Base-by-base conservation (phyloP, 2,329 filamentous ascomycete genomes). In the Neofusicoccum kwambonambiense region DNA sequence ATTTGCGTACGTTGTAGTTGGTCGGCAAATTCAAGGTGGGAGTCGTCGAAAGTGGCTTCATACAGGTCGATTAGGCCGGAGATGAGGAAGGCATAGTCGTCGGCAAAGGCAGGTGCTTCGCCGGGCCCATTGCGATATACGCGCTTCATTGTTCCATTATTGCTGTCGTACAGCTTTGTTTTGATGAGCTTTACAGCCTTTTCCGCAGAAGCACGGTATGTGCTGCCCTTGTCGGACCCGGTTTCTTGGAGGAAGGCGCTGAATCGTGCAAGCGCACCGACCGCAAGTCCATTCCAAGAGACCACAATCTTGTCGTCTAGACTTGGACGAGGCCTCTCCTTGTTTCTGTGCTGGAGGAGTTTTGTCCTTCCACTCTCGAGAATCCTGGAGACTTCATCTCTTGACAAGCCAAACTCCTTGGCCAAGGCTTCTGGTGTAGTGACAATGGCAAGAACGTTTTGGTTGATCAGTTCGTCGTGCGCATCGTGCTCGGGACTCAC, bases 31-130 rank as follows among this genome's bases (percentile, higher is more conserved):
- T 89, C 81, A 4, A 97, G 82, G 79, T 90, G 91, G 49, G 80
- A 79, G 68, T 90, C 88, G 64, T 97, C 88, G 67, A 90, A 89
- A 0, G 92, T 97, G 0, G 89, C 86, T 75, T 94, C 89, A 74
- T 96, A 96, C 34, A 98, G 84, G 69, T 93, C 89, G 64, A 98
- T 81, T 1, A 97, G 82, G 0, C 93, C 94, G 57, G 89, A 87
- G 57, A 93, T 90, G 45, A 98, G 76, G 76, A 94, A 97, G 2
- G 94, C 92, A 74, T 98, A 98, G 78, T 99, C 95, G 71, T 98
- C 95, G 1, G 94, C 92, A 76, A 98, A 96, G 0, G 87, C 93
- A 44, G 84, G 82, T 0, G 87, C 88, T 17, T 87, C 82, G 34
- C 89, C 88, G 8, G 87, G 82, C 1, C 86, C 86, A 67, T 89